Evolutionary conservation across 768 basidiomycete species (phyloP), one percentile per base, ranked within the genome.

Genomic region (Suillus decipiens): DNA sequence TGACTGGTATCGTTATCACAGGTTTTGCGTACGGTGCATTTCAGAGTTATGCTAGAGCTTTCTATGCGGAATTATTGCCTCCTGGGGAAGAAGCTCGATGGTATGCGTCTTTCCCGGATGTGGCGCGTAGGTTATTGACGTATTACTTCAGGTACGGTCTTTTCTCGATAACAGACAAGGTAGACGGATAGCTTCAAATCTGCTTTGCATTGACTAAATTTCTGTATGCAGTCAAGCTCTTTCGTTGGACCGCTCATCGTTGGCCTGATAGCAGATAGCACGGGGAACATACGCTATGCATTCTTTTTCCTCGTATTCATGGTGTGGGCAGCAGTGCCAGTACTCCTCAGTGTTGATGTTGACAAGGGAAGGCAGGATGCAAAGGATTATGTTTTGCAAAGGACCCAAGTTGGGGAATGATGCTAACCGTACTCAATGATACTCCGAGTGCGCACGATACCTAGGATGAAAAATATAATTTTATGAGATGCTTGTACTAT

Each of bases 231-330:
- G 89, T 95, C 94, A 8, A 90, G 89, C 64, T 94, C 93, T 8
- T 99, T 98, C 78, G 76, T 98, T 4, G 96, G 96, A 0, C 96
- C 96, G 3, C 79, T 95, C 7, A 77, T 94, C 33, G 95, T 98
- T 1, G 95, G 94, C 0, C 67, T 95, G 42, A 91, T 98, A 45
- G 88, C 95, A 0, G 95, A 96, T 71, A 74, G 81, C 50, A 98
- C 95, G 0, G 95, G 92, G 2, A 95, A 96, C 74, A 96, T 97
- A 55, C 89, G 96, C 33, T 91, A 90, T 65, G 89, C 89, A 2
- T 98, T 97, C 76, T 88, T 93, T 72, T 95, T 99, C 79, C 82
- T 98, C 17, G 80, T 93, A 3, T 62, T 81, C 59, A 92, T 96
- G 89, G 80, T 97, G 14, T 89, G 89, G 84, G 67, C 86, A 1